Conservation (phyloP, 352 stramenopile genomes). For the Phytophthora nicotianae region DNA sequence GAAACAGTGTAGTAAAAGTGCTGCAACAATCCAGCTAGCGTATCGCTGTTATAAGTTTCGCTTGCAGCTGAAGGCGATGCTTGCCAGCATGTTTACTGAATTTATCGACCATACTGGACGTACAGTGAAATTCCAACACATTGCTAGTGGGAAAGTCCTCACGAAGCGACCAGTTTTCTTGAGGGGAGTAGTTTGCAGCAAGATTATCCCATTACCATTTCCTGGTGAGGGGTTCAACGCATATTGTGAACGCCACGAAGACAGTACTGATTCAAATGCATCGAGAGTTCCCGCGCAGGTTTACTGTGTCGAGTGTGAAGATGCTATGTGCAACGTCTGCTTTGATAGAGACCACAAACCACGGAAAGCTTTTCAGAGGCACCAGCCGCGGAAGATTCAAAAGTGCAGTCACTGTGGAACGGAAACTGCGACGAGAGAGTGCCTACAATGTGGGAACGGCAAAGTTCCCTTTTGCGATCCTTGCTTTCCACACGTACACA, state of each 20-base stretch:
- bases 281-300: conserved; percentile 44
- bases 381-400: conserved; percentile 43
- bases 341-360: conserved; percentile 68
- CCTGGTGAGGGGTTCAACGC: conserved; percentile 72
- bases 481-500: conserved; percentile 66
- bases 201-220: conserved; percentile 67
- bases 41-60: conserved; percentile 62
- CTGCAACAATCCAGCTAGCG: conserved; percentile 43
- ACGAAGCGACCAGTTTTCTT: conserved; percentile 57
- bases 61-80: conserved; percentile 42
- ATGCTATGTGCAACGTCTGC: conserved; percentile 65
- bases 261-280: conserved; percentile 25
- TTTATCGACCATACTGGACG: conserved; percentile 57
- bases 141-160: conserved; percentile 40
- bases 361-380: conserved; percentile 49
- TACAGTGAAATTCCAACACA: conserved; percentile 49
- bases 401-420: conserved; percentile 54
- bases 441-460: conserved; percentile 65
- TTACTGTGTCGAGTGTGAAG: conserved; percentile 78
- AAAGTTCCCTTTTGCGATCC: conserved; percentile 70
- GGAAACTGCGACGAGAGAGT: conserved; percentile 72
- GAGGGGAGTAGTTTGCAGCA: conserved; percentile 49
- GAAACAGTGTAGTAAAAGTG: conserved; percentile 35
- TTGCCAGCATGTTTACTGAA: conserved; percentile 67
- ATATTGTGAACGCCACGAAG: conserved; percentile 72